Evolutionary conservation across 345 rosid genomes (phyloP), one percentile per base, ranked within the genome.

Genomic region (Brassica incana): DNA sequence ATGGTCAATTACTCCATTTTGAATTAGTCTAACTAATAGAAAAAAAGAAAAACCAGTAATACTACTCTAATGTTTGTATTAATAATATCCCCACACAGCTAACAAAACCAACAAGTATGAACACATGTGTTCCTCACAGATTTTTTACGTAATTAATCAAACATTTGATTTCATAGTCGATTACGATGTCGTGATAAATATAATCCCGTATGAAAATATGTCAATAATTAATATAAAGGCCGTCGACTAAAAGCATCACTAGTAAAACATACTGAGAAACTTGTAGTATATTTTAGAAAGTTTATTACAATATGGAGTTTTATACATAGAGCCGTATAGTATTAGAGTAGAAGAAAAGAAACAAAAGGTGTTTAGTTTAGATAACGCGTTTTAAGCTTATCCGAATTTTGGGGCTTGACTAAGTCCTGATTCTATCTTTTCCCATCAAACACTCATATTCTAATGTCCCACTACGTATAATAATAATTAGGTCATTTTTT

Each of bases 331-430:
- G 38, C 14, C 9, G 58, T 67, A 67, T 11, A 5, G 15, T 15
- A 20, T 30, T 60, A 30, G 27, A 36, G 48, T 10, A 18, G 54
- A 38, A 38, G 9, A 38, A 15, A 10, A 54, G 1, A 64, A 54
- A 64, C 32, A 71, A 78, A 52, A 20, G 35, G 54, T 77, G 10
- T 75, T 36, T 52, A 11, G 36, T 52, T 66, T 14, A 66, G 77
- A 72, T n/a, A 78, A 78, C 69, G 82, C 77, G 73, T 78, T 72
- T 20, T 29, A 48, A 48, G 65, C 71, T 48, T 70, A 11, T 40
- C 18, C 32, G 3, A 27, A 32, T 32, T 8, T 62, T 48, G 38
- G 70, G 52, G 54, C 18, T 48, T 78, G 77, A 78, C 77, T 1
- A 32, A 67, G 77, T 73, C 82, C 0, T 65, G 5, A 10, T 78